Evolutionary conservation across 2,329 filamentous ascomycete species (phyloP).

Genomic region (Chaetothyriales sp.): DNA sequence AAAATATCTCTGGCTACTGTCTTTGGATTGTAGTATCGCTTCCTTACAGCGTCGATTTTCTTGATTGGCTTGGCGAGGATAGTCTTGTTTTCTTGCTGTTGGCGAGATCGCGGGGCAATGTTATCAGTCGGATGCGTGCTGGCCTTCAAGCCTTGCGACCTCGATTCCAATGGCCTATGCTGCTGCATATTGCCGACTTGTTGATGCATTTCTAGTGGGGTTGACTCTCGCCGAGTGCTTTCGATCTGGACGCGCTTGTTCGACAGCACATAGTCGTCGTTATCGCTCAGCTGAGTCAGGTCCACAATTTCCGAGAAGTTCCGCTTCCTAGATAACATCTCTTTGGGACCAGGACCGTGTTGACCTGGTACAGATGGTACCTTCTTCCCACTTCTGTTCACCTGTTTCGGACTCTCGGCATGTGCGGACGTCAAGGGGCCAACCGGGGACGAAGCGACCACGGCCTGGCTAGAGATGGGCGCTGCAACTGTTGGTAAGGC

Average conservation of each 20-base stretch:
- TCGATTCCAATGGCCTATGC: neutral
- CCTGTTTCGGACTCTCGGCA: neutral
- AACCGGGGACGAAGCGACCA: neutral
- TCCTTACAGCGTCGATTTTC: constrained; percentile 26
- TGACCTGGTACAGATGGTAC: neutral
- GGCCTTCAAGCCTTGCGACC: neutral
- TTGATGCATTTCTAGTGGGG: neutral
- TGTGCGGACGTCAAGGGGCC: neutral
- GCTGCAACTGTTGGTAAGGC: neutral
- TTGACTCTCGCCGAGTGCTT: neutral
- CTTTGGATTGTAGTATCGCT: constrained; percentile 43
- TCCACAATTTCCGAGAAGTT: constrained; percentile 42
- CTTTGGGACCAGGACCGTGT: constrained; percentile 30
- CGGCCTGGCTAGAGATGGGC: neutral
- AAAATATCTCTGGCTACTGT: constrained; percentile 53
- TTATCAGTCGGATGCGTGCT: neutral
- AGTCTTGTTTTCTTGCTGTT: constrained; percentile 3
- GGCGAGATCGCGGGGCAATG: neutral
- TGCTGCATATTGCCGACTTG: neutral
- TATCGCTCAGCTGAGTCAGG: constrained; percentile 35
- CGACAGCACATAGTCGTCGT: constrained; percentile 28
- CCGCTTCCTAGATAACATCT: constrained; percentile 42
- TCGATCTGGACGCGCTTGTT: constrained; percentile 10
- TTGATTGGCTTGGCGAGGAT: constrained; percentile 33
- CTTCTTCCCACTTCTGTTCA: neutral